phyloP scores from a whole-genome alignment of 768 basidiomycete species.

The Pholiota molesta region DNA sequence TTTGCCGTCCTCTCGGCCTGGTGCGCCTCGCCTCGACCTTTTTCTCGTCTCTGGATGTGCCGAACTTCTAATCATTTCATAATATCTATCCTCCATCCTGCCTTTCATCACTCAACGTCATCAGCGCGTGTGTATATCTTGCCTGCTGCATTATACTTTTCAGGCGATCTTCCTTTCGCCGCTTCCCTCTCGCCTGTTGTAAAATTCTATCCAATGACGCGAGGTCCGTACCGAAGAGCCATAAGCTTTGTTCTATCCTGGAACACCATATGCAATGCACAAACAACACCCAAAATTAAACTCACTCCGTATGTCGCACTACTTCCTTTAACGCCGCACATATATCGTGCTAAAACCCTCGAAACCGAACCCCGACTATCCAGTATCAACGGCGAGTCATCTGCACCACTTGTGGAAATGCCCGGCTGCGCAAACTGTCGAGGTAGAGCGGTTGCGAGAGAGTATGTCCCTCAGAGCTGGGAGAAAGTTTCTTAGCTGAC shows the following conservation, averaged over 20 bases:
- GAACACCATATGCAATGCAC: conserved; percentile 4
- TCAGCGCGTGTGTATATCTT: not conserved
- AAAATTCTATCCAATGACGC: not conserved
- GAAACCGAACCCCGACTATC: not conserved
- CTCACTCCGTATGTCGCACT: conserved; percentile 4
- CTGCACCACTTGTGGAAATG: not conserved
- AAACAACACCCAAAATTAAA: conserved; percentile 9
- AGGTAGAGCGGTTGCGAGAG: not conserved
- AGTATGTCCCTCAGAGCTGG: not conserved
- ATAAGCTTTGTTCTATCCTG: conserved; percentile 1
- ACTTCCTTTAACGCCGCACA: conserved; percentile 11
- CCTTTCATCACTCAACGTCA: not conserved
- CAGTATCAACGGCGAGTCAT: not conserved
- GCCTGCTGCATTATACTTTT: not conserved
- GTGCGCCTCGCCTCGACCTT: not conserved
- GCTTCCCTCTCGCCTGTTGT: not conserved
- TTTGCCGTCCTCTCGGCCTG: not conserved
- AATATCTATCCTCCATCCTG: not conserved
- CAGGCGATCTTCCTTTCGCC: not conserved
- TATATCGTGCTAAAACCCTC: conserved; percentile 6
- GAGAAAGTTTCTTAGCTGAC: not conserved
- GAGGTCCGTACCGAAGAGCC: conserved; percentile 3
- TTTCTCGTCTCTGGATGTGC: not conserved
- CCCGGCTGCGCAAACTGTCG: not conserved
- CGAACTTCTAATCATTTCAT: not conserved